phyloP scores from a whole-genome alignment of 2,329 filamentous ascomycete genomes.

The Balansia obtecta region DNA sequence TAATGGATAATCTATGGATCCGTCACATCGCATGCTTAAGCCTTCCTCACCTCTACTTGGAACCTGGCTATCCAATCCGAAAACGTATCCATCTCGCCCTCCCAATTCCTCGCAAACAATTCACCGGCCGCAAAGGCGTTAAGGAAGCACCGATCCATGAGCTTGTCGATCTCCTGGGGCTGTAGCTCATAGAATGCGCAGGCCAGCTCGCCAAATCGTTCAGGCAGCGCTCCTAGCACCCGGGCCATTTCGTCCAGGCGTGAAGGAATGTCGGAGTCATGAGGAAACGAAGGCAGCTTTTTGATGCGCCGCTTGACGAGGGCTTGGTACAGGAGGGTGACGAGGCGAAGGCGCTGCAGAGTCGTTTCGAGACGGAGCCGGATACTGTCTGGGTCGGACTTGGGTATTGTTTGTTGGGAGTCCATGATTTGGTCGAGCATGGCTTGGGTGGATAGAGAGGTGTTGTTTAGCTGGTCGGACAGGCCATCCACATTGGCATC shows the following conservation, averaged over 20 bases:
- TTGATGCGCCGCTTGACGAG: constrained; percentile 58
- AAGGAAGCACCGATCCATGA: constrained; percentile 46
- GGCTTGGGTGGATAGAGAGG: constrained; percentile 31
- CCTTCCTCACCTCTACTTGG: constrained; percentile 37
- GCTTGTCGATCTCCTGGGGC: constrained; percentile 41
- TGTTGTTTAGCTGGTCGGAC: constrained; percentile 4
- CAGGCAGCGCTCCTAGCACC: constrained; percentile 47
- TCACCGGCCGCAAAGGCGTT: constrained; percentile 45
- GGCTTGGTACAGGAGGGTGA: constrained; percentile 56
- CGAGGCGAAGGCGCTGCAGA: constrained; percentile 52
- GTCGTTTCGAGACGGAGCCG: constrained; percentile 52
- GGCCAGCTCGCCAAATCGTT: constrained; percentile 58
- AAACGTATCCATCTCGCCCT: constrained; percentile 60
- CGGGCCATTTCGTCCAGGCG: constrained; percentile 44
- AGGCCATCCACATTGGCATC: constrained; percentile 30
- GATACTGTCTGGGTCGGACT: constrained; percentile 50
- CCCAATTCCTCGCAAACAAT: constrained; percentile 47
- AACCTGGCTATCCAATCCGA: constrained; percentile 59
- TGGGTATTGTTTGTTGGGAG: constrained; percentile 47
- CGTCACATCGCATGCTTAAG: not conserved
- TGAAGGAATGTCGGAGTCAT: constrained; percentile 19
- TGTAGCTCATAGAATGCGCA: constrained; percentile 61
- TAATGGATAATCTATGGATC: too few relatives aligned
- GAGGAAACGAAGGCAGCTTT: constrained; percentile 35
- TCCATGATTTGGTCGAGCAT: constrained; percentile 58